These are phyloP conservation scores for Marchantia polymorpha DNA, from an alignment of 225 moss, liverwort and hornwort genomes.

Conservation along the genomic window DNA sequence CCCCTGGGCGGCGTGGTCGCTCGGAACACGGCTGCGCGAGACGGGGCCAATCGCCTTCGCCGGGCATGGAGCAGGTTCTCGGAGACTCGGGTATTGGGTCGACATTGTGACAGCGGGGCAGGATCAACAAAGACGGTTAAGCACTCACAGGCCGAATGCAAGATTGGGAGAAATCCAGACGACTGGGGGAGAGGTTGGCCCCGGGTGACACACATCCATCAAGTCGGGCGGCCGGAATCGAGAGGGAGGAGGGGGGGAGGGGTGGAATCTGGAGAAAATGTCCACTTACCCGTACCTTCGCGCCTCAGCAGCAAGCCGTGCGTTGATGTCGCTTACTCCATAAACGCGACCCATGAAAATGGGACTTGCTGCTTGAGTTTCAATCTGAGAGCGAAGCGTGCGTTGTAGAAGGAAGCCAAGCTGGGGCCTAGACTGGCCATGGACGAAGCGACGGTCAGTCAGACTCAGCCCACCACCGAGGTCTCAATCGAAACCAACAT, in stretches of 20 bases:
- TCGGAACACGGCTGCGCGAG: neutral
- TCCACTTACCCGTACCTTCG: conserved; percentile 18
- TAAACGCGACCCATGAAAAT: conserved; percentile 25
- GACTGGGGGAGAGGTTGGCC: neutral
- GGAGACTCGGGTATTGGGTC: neutral
- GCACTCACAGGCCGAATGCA: too few relatives aligned
- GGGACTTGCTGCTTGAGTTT: conserved; percentile 15
- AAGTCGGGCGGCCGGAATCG: neutral
- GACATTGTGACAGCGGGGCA: neutral
- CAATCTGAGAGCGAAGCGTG: conserved; percentile 14
- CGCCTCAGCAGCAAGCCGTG: conserved; percentile 17
- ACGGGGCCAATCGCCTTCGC: neutral
- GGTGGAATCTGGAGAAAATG: neutral
- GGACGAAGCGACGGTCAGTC: conserved; percentile 3
- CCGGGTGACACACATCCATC: neutral
- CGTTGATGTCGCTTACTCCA: conserved; percentile 6
- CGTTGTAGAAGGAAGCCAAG: conserved; percentile 13
- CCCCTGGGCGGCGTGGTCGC: neutral
- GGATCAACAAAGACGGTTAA: neutral
- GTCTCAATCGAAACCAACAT: neutral
- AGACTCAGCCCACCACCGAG: neutral
- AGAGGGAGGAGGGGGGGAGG: neutral
- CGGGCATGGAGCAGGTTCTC: neutral
- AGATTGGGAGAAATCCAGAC: neutral
- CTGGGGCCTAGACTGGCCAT: conserved; percentile 27